These are phyloP conservation scores for Fraxinus xanthoxyloides DNA, from an alignment of 305 asterid species.

Conservation along the genomic window DNA sequence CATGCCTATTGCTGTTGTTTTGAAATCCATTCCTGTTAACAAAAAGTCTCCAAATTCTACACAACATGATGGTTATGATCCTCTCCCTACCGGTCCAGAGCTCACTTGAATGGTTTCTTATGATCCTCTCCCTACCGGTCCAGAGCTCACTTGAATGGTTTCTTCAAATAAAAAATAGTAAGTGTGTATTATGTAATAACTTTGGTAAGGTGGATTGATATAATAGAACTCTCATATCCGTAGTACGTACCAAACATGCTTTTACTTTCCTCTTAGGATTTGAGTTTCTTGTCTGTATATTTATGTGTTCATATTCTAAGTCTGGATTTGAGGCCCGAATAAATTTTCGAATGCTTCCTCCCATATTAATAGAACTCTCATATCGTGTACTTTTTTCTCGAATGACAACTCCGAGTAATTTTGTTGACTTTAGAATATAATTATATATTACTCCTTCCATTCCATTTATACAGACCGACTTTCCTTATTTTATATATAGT, in stretches of 20 bases:
- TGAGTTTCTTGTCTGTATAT: background rate
- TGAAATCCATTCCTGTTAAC: constrained; percentile 78
- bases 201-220: background rate
- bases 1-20: constrained; percentile 64
- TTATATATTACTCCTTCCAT: background rate
- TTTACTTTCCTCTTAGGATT: background rate
- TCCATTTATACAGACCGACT: too few species aligned
- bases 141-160: constrained; percentile 47
- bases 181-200: background rate
- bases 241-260: background rate
- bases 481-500: background rate
- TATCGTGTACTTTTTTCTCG: background rate
- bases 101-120: constrained; percentile 38
- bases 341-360: background rate
- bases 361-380: background rate
- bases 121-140: constrained; percentile 58
- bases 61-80: constrained; percentile 72
- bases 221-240: too few species aligned
- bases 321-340: background rate
- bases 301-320: background rate
- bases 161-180: background rate
- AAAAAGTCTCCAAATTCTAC: constrained; percentile 25
- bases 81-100: constrained; percentile 65
- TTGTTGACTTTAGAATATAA: background rate
- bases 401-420: background rate